These are phyloP conservation scores for Ballota nigra DNA, from an alignment of 257 asterid species.

Conservation along the genomic window DNA sequence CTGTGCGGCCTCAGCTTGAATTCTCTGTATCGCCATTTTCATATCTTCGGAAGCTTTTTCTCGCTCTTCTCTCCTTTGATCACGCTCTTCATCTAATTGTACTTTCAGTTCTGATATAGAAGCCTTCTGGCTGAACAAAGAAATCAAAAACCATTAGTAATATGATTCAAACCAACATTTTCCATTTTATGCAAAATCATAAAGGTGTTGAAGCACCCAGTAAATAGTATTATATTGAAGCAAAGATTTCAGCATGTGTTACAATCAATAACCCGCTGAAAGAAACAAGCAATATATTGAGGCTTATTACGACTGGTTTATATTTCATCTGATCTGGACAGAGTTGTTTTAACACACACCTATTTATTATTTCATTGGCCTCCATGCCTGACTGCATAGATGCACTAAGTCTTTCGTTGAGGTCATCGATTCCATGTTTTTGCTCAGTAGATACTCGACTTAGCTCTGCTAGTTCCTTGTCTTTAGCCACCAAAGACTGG, in stretches of 20 bases:
- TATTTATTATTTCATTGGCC: conserved; percentile 86
- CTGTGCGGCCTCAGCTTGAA: conserved; percentile 83
- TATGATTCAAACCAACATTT: not conserved
- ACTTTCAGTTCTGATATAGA: conserved; percentile 77
- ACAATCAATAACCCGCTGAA: conserved; percentile 8
- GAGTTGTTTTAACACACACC: conserved; percentile 42
- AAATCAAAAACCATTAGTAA: conserved; percentile 14
- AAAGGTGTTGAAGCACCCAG: not conserved
- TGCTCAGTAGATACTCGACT: conserved; percentile 67
- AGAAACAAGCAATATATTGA: not conserved
- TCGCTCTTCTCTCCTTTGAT: conserved; percentile 86
- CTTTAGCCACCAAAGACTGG: conserved; percentile 62
- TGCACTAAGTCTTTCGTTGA: conserved; percentile 71
- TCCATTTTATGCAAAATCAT: not conserved
- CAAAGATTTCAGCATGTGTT: conserved; percentile 5
- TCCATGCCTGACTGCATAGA: conserved; percentile 76
- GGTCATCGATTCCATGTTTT: conserved; percentile 73
- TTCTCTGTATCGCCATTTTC: conserved; percentile 69
- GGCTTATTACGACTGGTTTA: not conserved
- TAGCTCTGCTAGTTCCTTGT: conserved; percentile 57
- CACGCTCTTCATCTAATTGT: conserved; percentile 88
- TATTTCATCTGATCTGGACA: conserved; percentile 14
- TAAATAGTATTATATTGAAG: not conserved
- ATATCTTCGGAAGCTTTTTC: conserved; percentile 72
- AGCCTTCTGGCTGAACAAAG: conserved; percentile 74